These are phyloP conservation scores for Pythium dissotocum DNA, from an alignment of 352 stramenopile genomes.

Conservation along the genomic window DNA sequence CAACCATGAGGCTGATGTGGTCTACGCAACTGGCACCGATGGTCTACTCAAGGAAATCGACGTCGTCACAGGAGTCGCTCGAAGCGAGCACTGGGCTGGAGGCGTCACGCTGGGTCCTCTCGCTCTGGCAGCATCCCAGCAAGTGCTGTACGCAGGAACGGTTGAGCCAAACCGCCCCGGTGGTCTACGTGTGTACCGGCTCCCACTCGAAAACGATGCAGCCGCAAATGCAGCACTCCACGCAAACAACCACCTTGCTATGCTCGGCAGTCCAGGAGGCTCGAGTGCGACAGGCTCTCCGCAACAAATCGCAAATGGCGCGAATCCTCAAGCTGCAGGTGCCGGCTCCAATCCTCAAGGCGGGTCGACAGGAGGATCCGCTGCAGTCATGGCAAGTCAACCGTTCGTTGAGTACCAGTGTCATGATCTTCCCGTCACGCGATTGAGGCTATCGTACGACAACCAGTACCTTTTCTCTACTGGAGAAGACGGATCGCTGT, in stretches of 20 bases:
- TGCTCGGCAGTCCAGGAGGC: slow-evolving; percentile 17
- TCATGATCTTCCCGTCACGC: slow-evolving; percentile 74
- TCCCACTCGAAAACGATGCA: slow-evolving; percentile 66
- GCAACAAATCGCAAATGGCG: slow-evolving; percentile 25
- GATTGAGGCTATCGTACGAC: slow-evolving; percentile 80
- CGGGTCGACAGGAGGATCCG: background rate
- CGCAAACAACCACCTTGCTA: background rate
- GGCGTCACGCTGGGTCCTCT: slow-evolving; percentile 74
- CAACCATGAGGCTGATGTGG: slow-evolving; percentile 59
- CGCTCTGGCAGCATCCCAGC: slow-evolving; percentile 79
- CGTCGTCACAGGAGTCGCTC: slow-evolving; percentile 54
- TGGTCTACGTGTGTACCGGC: slow-evolving; percentile 69
- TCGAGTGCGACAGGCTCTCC: slow-evolving; percentile 15
- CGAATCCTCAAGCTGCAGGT: slow-evolving; percentile 18
- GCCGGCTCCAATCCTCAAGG: slow-evolving; percentile 23
- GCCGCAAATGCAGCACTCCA: slow-evolving; percentile 13
- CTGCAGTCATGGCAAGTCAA: slow-evolving; percentile 20
- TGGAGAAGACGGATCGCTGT: slow-evolving; percentile 90
- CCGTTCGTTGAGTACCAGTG: slow-evolving; percentile 74
- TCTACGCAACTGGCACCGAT: slow-evolving; percentile 92
- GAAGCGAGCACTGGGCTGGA: slow-evolving; percentile 57
- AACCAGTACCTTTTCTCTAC: slow-evolving; percentile 93
- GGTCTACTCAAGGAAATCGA: slow-evolving; percentile 90
- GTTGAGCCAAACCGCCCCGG: slow-evolving; percentile 69
- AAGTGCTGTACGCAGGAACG: slow-evolving; percentile 89